Percentiles rank a stretch among this genome's conserved stretches.
phyloP scores from a whole-genome alignment of 2,329 filamentous ascomycete species.

The Hansfordia pulvinata region DNA sequence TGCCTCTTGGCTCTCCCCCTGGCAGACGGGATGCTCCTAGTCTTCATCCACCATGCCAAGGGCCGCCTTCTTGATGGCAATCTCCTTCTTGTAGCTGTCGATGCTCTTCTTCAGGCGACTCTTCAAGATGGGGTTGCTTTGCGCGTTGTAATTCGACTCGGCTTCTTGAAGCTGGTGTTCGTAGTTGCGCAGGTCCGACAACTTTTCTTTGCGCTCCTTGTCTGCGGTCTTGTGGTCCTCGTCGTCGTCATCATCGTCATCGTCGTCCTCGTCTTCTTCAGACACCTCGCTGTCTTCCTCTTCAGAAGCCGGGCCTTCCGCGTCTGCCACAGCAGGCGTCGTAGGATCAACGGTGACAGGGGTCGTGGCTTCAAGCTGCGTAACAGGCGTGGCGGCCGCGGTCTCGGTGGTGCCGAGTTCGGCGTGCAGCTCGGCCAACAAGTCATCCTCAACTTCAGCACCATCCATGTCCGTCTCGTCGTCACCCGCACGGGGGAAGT shows the following conservation, averaged over 20 bases:
- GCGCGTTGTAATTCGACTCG: constrained; percentile 27
- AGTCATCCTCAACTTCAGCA: constrained; percentile 32
- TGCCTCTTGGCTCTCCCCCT: constrained; percentile 1
- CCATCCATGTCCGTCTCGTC: constrained; percentile 22
- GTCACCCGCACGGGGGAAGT: constrained; percentile 12
- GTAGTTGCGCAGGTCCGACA: constrained; percentile 32
- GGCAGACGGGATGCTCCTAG: constrained; percentile 6
- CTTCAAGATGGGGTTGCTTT: constrained; percentile 32
- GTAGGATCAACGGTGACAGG: constrained; percentile 28
- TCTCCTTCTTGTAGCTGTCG: constrained; percentile 27
- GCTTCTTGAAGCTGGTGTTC: constrained; percentile 28
- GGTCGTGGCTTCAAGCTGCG: constrained; percentile 27
- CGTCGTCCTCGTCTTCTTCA: constrained; percentile 29
- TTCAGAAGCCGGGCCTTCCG: constrained; percentile 30
- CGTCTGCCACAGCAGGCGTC: constrained; percentile 26
- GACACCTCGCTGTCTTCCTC: constrained; percentile 25
- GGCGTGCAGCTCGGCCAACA: constrained; percentile 34
- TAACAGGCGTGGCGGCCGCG: constrained; percentile 23
- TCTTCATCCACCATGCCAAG: constrained; percentile 17
- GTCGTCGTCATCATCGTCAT: constrained; percentile 37
- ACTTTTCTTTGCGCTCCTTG: constrained; percentile 40
- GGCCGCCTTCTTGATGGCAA: constrained; percentile 17
- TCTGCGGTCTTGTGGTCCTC: constrained; percentile 38
- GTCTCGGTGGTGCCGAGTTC: constrained; percentile 13
- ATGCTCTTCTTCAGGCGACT: constrained; percentile 36